Conservation (phyloP, 805 yeast genomes). For the Naumovozyma dairenensis region DNA sequence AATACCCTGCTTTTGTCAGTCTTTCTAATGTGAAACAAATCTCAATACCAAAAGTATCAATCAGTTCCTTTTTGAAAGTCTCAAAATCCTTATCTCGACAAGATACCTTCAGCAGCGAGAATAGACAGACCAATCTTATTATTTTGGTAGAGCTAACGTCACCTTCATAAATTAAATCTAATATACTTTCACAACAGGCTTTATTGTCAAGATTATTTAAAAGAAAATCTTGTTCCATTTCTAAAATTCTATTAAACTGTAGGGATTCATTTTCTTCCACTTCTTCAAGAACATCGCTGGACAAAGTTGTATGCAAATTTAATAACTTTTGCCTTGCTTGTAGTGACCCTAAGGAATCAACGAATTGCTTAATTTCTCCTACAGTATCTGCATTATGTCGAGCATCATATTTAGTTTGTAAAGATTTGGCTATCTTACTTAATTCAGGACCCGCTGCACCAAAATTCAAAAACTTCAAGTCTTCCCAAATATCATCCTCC, state of each 20-base stretch:
- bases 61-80: slow-evolving; percentile 41
- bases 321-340: slow-evolving; percentile 61
- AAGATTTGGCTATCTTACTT: slow-evolving; percentile 56
- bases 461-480: slow-evolving; percentile 60
- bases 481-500: slow-evolving; percentile 26
- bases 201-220: slow-evolving; percentile 40
- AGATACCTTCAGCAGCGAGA: slow-evolving; percentile 60
- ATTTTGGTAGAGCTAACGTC: slow-evolving; percentile 34
- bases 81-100: slow-evolving; percentile 55
- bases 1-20: slow-evolving; percentile 14
- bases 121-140: slow-evolving; percentile 44
- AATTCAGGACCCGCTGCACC: slow-evolving; percentile 67
- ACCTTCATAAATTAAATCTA: slow-evolving; percentile 41
- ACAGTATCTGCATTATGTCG: slow-evolving; percentile 48
- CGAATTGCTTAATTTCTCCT: slow-evolving; percentile 61
- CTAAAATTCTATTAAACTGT: slow-evolving; percentile 38
- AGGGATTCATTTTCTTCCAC: slow-evolving; percentile 28
- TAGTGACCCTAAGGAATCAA: slow-evolving; percentile 54
- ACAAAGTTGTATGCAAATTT: slow-evolving; percentile 63
- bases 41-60: slow-evolving; percentile 55
- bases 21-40: slow-evolving; percentile 19
- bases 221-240: slow-evolving; percentile 62
- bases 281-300: slow-evolving; percentile 48
- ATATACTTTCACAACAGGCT: slow-evolving; percentile 28
- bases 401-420: slow-evolving; percentile 60